Evolutionary conservation across 2,329 filamentous ascomycete genomes (phyloP), one percentile per base, ranked within the genome.

Genomic region (Hawksworthiomyces lignivorus): DNA sequence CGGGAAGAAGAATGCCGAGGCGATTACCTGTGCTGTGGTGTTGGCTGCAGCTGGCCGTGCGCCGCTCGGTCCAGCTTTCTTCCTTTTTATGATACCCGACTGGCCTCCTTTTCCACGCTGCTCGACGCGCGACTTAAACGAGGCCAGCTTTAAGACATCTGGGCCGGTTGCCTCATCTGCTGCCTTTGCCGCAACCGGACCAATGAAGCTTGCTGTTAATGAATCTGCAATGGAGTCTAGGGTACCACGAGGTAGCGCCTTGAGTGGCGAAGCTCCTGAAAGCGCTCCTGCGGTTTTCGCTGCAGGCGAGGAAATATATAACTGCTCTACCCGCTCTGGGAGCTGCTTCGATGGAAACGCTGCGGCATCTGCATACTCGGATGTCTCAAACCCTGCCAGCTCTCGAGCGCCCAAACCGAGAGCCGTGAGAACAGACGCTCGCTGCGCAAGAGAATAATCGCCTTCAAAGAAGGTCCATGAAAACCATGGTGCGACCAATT

Each of bases 371-470:
- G 68, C 67, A 27, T 77, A 68, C 7, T 72, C 68, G 0, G 73
- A 76, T 3, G 67, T 64, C 35, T 84, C 79, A 50, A 85, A 78
- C 0, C 92, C 89, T 2, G 87, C 87, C 9, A 98, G 63, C 61
- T 97, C 89, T 45, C 90, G 77, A 3, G 86, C 86, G 22, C 84
- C 78, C 0, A 98, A 66, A 0, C 89, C 90, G 4, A 98, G 67
- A 0, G 86, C 81, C 17, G 87, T 82, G 39, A 98, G 79, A 28
- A 97, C 73, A 0, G 84, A 78, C 7, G 84, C 85, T 29, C 92
- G 76, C 58, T 97, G 90, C 0, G 82, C 77, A 28, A 97, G 68
- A 0, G 89, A 95, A 60, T 92, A 89, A 57, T 98, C 92, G 14
- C 89, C 89, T 31, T 87, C 82, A 57, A 96, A 97, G 57, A 92